phyloP scores from a whole-genome alignment of 257 asterid species.

The Coffea eugenioides region DNA sequence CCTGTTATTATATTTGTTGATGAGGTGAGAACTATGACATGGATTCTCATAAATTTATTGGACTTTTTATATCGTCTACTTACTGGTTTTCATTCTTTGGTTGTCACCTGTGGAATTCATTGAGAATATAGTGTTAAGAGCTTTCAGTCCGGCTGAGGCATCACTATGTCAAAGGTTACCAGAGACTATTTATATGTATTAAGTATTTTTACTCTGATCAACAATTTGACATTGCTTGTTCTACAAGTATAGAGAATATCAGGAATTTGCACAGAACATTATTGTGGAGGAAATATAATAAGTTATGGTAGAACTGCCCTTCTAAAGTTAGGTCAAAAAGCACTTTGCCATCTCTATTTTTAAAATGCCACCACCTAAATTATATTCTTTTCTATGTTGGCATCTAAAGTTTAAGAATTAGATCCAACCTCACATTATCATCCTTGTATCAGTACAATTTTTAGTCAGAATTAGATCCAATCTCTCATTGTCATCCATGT shows the following conservation, averaged over 20 bases:
- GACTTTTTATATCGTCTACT: not conserved
- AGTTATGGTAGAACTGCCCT: not conserved
- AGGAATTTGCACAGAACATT: too few species aligned
- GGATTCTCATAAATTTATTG: not conserved
- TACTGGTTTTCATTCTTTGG: not conserved
- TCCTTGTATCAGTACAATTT: too few species aligned
- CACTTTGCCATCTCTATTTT: too few species aligned
- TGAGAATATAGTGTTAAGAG: not conserved
- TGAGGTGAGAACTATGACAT: constrained; percentile 60
- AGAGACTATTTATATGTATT: not conserved
- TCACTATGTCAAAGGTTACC: not conserved
- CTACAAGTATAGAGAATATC: not conserved
- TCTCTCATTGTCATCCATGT: too few species aligned
- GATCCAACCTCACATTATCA: too few species aligned
- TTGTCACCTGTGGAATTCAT: not conserved
- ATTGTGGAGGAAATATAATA: not conserved
- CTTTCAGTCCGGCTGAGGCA: not conserved
- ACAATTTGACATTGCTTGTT: not conserved
- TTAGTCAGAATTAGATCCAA: too few species aligned
- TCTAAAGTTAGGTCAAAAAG: not conserved
- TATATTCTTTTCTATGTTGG: too few species aligned
- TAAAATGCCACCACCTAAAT: too few species aligned
- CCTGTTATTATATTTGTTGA: constrained; percentile 96
- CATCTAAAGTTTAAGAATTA: too few species aligned
- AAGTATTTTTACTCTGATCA: not conserved